These are phyloP conservation scores for Myxozyma mucilagina DNA, from an alignment of 805 yeast genomes.

Conservation along the genomic window DNA sequence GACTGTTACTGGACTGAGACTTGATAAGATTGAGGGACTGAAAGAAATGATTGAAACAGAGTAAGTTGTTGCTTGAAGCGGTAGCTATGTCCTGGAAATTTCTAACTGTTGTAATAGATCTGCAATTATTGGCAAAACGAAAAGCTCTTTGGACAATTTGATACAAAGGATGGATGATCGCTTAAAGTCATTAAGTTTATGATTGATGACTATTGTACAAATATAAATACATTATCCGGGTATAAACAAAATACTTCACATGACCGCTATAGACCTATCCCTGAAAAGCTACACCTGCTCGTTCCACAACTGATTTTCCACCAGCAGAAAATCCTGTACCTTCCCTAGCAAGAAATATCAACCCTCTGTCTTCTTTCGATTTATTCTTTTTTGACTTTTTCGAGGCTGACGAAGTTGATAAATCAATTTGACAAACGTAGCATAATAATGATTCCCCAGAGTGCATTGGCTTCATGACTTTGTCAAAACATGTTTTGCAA, in stretches of 20 bases:
- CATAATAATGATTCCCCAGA: slow-evolving; percentile 24
- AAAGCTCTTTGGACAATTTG: slow-evolving; percentile 6
- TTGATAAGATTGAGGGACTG: slow-evolving; percentile 9
- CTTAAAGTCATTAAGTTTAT: slow-evolving; percentile 3
- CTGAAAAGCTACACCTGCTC: slow-evolving; percentile 31
- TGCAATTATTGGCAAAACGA: slow-evolving; percentile 11
- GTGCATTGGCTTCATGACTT: slow-evolving; percentile 24
- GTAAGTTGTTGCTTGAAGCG: neutral
- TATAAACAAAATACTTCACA: neutral
- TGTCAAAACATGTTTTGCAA: slow-evolving; percentile 28
- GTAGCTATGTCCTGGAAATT: neutral
- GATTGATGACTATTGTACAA: neutral
- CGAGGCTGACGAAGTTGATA: neutral
- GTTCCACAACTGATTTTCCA: slow-evolving; percentile 28
- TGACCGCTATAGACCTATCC: slow-evolving; percentile 10
- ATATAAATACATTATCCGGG: too few species aligned
- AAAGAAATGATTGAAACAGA: slow-evolving; percentile 22
- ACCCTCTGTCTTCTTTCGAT: slow-evolving; percentile 6
- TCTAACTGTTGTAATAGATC: slow-evolving; percentile 13
- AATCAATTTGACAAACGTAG: slow-evolving; percentile 26
- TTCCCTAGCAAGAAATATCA: slow-evolving; percentile 25
- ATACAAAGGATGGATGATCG: slow-evolving; percentile 1
- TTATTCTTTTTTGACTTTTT: neutral
- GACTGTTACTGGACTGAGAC: slow-evolving; percentile 5
- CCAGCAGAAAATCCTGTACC: slow-evolving; percentile 33